Conservation (phyloP, 495 filamentous ascomycete species). For the Penicillium taxi region DNA sequence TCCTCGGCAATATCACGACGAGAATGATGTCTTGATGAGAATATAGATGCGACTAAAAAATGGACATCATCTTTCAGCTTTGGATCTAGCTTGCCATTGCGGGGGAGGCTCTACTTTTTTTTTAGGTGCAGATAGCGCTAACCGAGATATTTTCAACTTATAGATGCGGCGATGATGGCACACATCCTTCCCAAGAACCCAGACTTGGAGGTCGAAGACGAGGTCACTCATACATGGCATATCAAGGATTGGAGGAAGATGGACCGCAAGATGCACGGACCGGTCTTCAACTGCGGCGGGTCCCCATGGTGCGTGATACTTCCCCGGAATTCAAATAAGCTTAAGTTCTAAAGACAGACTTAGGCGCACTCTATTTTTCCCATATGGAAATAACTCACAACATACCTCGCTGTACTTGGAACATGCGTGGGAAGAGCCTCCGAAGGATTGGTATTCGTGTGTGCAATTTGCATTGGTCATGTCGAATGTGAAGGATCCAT, state of each 20-base stretch:
- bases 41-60: neutral
- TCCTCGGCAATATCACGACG: conserved; percentile 1
- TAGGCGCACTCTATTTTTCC: conserved; percentile 92
- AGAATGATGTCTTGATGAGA: neutral
- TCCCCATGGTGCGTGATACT: conserved; percentile 66
- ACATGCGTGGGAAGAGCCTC: conserved; percentile 70
- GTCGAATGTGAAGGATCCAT: conserved; percentile 86
- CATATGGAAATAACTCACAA: conserved; percentile 86
- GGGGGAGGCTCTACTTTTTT: neutral
- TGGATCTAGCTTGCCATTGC: neutral
- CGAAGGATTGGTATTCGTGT: conserved; percentile 91
- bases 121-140: conserved; percentile 8
- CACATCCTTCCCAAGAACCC: conserved; percentile 62
- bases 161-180: conserved; percentile 80
- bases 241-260: conserved; percentile 72
- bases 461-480: conserved; percentile 91
- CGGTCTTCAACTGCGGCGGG: conserved; percentile 76
- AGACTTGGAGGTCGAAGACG: conserved; percentile 63
- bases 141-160: conserved; percentile 12
- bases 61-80: neutral
- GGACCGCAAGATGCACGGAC: conserved; percentile 73
- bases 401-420: conserved; percentile 93
- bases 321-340: neutral
- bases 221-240: conserved; percentile 72
- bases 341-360: conserved; percentile 9